Base-by-base conservation (phyloP, 257 asterid species). In the Gentiana straminea region DNA sequence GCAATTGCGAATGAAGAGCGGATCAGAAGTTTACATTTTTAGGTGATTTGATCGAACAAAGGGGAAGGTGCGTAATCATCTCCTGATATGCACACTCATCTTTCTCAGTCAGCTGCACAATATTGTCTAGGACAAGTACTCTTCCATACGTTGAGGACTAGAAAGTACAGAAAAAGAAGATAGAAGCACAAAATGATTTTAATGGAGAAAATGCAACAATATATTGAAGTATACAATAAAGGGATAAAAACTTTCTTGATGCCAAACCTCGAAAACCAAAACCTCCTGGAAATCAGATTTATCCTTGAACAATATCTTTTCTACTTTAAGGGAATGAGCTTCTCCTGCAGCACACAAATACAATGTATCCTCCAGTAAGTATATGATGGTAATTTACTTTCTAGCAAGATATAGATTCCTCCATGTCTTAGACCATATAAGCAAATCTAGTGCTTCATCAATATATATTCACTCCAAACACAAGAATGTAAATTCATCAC, bases 11-110 rank as follows among this genome's bases (percentile, higher is more conserved):
- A 41, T 5, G 46, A 10, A 41, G 46, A 7, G 5, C 7, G 46
- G 9, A 41, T 54, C 11, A 46, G 48, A 65, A 33, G 51, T 47
- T 78, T 85, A 92, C 99, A 55, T 77, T 85, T 74, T 76, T 67
- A 3, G 99, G 99, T 49, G 86, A 73, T 74, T 79, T 67, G 67
- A 92, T 80, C 49, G 99, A 92, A 70, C 99, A 92, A 50, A 92
- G 97, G 45, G 98, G 99, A 54, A 92, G 89, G 66, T 92, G 97
- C 15, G 94, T 68, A 60, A 92, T 88, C 99, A 88, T 92, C 81
- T 92, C 99, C 86, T 92, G 99, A 72, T 92, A 92, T 63, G 93
- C 95, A 65, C 93, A 92, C 68, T 92, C 99, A 71, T 92, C 99
- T 80, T 80, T 88, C 86, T 92, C 97, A 7, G 99, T 92, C 84